Evolutionary conservation across 2,329 filamentous ascomycete genomes (phyloP), one percentile per base, ranked within the genome.

Genomic region (Pestalotiopsis sp.): DNA sequence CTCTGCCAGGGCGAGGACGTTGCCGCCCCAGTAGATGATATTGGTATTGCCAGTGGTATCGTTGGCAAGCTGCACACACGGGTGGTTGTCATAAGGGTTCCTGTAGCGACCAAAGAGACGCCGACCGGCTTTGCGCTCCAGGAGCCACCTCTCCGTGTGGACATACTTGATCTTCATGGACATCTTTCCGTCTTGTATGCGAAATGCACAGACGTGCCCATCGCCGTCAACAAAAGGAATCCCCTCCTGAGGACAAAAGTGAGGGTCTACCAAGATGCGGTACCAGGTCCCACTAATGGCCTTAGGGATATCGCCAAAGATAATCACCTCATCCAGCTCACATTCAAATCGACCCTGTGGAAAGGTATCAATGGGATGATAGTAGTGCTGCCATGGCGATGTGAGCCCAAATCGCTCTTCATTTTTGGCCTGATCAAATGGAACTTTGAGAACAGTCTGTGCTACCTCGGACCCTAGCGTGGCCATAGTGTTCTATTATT

Each of bases 41-140:
- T 90, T 90, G 1, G 88, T 90, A 71, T 90, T 90, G 3, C 84
- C 83, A 0, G 86, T 86, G 0, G 86, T 89, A 25, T 87, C 79
- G 56, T 89, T 86, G 4, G 88, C 83, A 1, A 85, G 85, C 64
- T 83, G 83, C 5, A 89, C 86, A 69, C 82, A 83, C 75, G 87
- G 85, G 65, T 85, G 84, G 73, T 88, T 86, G 7, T 86, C 89
- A 70, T 82, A 88, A 0, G 85, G 85, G 73, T 90, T 90, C 20
- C 87, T 80, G 71, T 90, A 90, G 57, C 83, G 80, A 0, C 87
- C 87, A 66, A 90, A 87, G 14, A 90, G 74, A 25, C 66, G 63
- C 27, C 59, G 73, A 39, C 71, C 73, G 68, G 76, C 76, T 62
- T 72, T 73, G n/a, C 74, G 72, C 69, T 79, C 75, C 14, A 76